Percentiles rank a stretch among this genome's conserved stretches.
phyloP scores from a whole-genome alignment of 805 yeast species.

The Yamadazyma kitorensis region DNA sequence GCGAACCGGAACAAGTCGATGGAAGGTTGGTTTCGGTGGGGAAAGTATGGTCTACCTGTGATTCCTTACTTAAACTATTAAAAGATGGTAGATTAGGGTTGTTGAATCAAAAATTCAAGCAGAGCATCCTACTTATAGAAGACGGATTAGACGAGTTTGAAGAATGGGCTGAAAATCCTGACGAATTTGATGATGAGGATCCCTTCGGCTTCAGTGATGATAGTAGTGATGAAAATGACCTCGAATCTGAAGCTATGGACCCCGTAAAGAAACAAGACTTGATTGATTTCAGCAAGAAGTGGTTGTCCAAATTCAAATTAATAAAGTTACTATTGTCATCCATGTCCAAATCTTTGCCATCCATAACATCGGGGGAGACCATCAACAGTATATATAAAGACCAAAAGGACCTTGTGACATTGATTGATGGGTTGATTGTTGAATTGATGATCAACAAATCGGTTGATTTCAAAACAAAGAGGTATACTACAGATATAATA shows the following conservation, averaged over 20 bases:
- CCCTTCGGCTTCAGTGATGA: slow-evolving; percentile 49
- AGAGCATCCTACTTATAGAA: slow-evolving; percentile 44
- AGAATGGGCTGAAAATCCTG: slow-evolving; percentile 68
- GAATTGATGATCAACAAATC: slow-evolving; percentile 49
- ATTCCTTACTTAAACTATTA: slow-evolving; percentile 39
- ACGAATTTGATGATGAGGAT: slow-evolving; percentile 46
- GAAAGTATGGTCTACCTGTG: slow-evolving; percentile 68
- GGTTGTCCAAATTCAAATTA: slow-evolving; percentile 55
- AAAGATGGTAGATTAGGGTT: slow-evolving; percentile 53
- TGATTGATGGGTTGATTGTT: slow-evolving; percentile 58
- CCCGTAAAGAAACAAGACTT: slow-evolving; percentile 27
- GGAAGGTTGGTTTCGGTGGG: slow-evolving; percentile 19
- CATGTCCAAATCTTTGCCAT: slow-evolving; percentile 55
- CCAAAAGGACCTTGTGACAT: slow-evolving; percentile 42
- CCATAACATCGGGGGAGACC: slow-evolving; percentile 36
- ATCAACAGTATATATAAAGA: slow-evolving; percentile 47
- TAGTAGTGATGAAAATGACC: slow-evolving; percentile 20
- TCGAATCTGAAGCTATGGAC: slow-evolving; percentile 19
- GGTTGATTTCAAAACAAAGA: slow-evolving; percentile 31
- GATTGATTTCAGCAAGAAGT: slow-evolving; percentile 39
- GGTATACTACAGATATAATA: slow-evolving; percentile 21
- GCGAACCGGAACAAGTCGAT: slow-evolving; percentile 18
- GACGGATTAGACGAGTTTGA: slow-evolving; percentile 65
- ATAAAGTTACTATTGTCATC: slow-evolving; percentile 58
- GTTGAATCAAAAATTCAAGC: slow-evolving; percentile 45